Conservation (phyloP, 768 basidiomycete species). For the Coprinopsis strossmayeri region DNA sequence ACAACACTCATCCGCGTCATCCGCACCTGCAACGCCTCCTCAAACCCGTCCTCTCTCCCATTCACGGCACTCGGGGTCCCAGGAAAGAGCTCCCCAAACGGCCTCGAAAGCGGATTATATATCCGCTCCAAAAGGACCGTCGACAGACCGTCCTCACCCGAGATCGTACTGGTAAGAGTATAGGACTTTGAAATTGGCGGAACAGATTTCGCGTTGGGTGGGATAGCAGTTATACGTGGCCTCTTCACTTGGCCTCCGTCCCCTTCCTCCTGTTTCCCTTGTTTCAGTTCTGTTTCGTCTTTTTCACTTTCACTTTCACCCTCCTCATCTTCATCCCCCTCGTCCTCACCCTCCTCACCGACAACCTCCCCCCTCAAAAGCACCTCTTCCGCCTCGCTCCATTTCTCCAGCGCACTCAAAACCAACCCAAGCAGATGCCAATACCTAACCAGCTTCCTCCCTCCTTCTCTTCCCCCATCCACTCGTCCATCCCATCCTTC, state of each 20-base stretch:
- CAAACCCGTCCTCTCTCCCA: constrained; percentile 52
- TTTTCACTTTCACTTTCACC: constrained; percentile 4
- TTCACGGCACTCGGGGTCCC: constrained; percentile 28
- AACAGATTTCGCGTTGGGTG: background rate
- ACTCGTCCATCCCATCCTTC: too few relatives aligned
- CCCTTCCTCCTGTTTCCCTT: background rate
- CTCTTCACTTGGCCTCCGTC: too few relatives aligned
- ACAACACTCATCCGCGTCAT: constrained; percentile 79
- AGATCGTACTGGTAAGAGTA: too few relatives aligned
- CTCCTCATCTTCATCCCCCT: constrained; percentile 11
- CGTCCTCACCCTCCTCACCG: constrained; percentile 18
- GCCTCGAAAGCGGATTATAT: constrained; percentile 19
- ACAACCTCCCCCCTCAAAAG: constrained; percentile 70
- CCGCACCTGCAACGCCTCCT: constrained; percentile 74
- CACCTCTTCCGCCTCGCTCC: constrained; percentile 69
- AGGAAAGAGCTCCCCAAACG: constrained; percentile 21
- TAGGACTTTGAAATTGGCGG: background rate
- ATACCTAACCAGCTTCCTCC: constrained; percentile 56
- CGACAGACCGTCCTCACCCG: too few relatives aligned
- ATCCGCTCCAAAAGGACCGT: constrained; percentile 5
- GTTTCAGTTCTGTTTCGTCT: too few relatives aligned
- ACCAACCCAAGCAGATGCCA: constrained; percentile 91
- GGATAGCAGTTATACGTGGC: too few relatives aligned
- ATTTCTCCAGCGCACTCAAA: constrained; percentile 72
- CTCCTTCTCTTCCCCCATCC: constrained; percentile 16